Percentiles rank a stretch among this genome's conserved stretches.
phyloP scores from a whole-genome alignment of 768 basidiomycete species.

The Suillus placidus region DNA sequence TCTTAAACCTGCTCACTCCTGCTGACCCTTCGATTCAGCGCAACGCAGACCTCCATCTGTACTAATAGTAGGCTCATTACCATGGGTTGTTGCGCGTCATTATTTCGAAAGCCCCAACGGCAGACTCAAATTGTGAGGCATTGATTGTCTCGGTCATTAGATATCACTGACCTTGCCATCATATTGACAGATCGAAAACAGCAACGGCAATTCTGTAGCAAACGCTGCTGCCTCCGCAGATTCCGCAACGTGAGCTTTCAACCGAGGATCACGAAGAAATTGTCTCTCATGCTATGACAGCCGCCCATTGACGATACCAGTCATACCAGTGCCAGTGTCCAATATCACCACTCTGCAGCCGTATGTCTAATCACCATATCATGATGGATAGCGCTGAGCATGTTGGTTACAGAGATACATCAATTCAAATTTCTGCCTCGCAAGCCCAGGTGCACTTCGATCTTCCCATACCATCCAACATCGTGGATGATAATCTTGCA shows the following conservation, averaged over 20 bases:
- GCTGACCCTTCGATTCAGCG: background rate
- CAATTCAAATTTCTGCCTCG: background rate
- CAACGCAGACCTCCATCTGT: background rate
- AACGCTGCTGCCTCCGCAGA: background rate
- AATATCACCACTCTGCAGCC: background rate
- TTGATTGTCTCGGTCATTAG: background rate
- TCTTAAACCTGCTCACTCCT: background rate
- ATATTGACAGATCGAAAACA: background rate
- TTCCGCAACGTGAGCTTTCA: background rate
- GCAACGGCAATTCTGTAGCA: background rate
- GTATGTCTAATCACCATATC: background rate
- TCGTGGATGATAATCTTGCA: background rate
- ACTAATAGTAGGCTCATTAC: background rate
- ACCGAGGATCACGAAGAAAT: background rate
- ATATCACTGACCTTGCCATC: background rate
- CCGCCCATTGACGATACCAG: background rate
- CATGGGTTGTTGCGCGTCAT: background rate
- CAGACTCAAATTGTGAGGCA: background rate
- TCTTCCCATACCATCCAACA: background rate
- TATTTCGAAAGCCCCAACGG: background rate
- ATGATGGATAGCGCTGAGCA: background rate
- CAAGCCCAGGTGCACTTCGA: background rate
- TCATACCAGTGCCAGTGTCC: background rate
- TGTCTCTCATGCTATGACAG: background rate
- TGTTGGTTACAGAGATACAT: background rate